These are phyloP conservation scores for Delitschia confertaspora DNA, from an alignment of 495 filamentous ascomycete genomes.

Conservation along the genomic window DNA sequence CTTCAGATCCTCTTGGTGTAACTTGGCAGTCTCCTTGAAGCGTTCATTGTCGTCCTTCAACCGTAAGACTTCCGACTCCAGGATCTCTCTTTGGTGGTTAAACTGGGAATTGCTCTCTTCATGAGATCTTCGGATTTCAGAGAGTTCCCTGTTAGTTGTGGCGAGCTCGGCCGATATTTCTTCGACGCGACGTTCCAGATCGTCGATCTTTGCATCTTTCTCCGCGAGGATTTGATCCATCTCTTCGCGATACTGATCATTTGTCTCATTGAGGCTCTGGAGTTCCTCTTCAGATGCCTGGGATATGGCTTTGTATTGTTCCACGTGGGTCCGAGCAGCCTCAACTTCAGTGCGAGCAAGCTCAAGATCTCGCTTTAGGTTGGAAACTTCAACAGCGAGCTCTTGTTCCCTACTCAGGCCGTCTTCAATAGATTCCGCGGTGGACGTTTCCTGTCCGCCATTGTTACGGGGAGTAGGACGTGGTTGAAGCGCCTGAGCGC, in stretches of 20 bases:
- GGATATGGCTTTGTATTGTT: conserved; percentile 84
- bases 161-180: conserved; percentile 74
- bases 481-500: conserved; percentile 66
- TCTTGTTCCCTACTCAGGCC: conserved; percentile 71
- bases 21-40: conserved; percentile 62
- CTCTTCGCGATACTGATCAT: conserved; percentile 79
- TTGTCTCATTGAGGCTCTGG: conserved; percentile 63
- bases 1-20: conserved; percentile 82
- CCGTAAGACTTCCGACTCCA: conserved; percentile 67
- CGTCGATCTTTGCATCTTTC: conserved; percentile 65
- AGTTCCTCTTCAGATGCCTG: conserved; percentile 84
- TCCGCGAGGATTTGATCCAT: conserved; percentile 63
- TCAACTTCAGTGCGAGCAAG: conserved; percentile 67
- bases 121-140: conserved; percentile 64
- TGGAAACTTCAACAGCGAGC: conserved; percentile 67
- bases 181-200: conserved; percentile 71
- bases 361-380: conserved; percentile 75
- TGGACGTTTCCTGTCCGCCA: conserved; percentile 26
- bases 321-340: conserved; percentile 64
- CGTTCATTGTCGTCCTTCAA: conserved; percentile 80
- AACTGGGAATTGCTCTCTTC: conserved; percentile 61
- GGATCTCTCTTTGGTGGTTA: conserved; percentile 67
- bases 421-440: conserved; percentile 41
- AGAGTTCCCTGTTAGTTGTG: conserved; percentile 69
- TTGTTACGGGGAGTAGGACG: conserved; percentile 51